Evolutionary conservation across 73 alveolate genomes (phyloP), one percentile per base, ranked within the genome.

Genomic region (Halteria grandinella): DNA sequence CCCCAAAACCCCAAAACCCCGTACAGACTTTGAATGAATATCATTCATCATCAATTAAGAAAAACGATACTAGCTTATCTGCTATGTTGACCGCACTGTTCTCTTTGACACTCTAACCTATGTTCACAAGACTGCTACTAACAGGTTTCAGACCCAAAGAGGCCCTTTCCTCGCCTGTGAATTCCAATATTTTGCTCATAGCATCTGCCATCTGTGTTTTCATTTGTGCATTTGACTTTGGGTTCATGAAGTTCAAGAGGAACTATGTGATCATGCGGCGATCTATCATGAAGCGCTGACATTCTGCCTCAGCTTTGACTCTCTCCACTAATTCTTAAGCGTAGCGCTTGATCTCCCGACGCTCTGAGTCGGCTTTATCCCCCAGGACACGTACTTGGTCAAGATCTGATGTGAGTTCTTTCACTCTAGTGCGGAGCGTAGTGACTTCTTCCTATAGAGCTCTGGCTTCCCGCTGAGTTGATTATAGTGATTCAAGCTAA

Each of bases 261-360:
- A 70, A 80, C 33, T 80, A 32, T 39, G 52, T 80, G 48, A 80
- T 80, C 55, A 80, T 34, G 37, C 91, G 21, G 33, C 91, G 27
- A 45, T 80, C 91, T 6, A 75, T 62, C 79, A 53, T 31, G 60
- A 43, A 41, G 10, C 55, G 79, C 31, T 55, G 28, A 18, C 28
- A 36, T n/a, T 49, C 66, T 15, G 49, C 54, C 51, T 80, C 77
- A 6, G 34, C 20, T 14, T 80, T 69, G 14, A 80, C 78, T 34
- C 43, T 71, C 17, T 54, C 91, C n/a, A 50, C 44, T 15, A 55
- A 21, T n/a, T 75, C 71, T 36, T 80, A 37, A 1, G 83, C 55
- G 59, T 53, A 39, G 27, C 47, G 40, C 60, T 54, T 77, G 6
- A 80, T 18, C 40, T 70, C 76, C 10, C 29, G 40, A 10, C 31